These are phyloP conservation scores for Talaromyces liani DNA, from an alignment of 495 filamentous ascomycete genomes.

Conservation along the genomic window DNA sequence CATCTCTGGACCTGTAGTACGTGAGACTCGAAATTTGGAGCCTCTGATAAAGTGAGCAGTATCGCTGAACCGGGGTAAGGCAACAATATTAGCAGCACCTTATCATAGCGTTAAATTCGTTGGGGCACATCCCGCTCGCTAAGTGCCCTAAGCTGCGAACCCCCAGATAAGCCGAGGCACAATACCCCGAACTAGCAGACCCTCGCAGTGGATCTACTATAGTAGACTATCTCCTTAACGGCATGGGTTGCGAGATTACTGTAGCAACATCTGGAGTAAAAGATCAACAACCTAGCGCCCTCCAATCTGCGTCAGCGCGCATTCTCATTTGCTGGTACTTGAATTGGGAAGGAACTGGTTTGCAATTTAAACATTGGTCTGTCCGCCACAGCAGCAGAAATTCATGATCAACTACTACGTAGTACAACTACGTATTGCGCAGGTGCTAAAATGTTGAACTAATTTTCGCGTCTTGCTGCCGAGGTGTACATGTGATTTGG, in stretches of 20 bases:
- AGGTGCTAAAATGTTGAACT: neutral
- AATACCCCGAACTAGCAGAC: neutral
- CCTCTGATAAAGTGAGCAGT: neutral
- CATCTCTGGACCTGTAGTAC: neutral
- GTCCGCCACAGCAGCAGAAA: neutral
- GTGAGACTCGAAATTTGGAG: neutral
- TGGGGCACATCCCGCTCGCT: neutral
- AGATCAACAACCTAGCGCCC: neutral
- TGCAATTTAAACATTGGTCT: neutral
- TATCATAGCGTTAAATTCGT: neutral
- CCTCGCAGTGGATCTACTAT: neutral
- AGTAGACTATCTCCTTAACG: neutral
- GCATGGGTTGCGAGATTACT: neutral
- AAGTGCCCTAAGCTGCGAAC: neutral
- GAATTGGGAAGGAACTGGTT: neutral
- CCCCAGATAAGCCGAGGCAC: neutral
- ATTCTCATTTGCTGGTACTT: neutral
- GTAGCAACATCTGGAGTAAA: neutral
- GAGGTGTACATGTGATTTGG: slow-evolving; percentile 2
- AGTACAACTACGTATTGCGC: neutral
- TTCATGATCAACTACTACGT: neutral
- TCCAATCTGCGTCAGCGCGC: neutral
- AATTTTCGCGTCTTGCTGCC: neutral
- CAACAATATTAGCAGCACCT: too few species aligned
- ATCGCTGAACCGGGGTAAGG: neutral